phyloP scores from a whole-genome alignment of 495 filamentous ascomycete species.

The Lasiosphaeria ovina region DNA sequence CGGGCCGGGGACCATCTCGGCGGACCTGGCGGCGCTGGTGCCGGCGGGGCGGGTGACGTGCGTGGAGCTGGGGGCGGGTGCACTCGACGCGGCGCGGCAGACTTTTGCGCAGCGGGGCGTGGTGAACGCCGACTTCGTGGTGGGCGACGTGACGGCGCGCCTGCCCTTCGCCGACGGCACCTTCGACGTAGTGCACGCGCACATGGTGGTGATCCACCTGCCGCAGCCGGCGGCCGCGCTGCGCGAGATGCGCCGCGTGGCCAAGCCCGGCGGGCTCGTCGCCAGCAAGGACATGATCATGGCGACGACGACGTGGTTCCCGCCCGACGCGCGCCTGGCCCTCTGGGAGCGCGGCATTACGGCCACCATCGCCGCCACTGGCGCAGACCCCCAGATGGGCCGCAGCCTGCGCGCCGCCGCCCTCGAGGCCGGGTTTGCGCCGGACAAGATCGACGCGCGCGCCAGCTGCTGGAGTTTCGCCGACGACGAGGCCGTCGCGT shows the following conservation, averaged over 20 bases:
- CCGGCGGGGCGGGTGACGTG: neutral
- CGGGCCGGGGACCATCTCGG: slow-evolving; percentile 1
- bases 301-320: no score
- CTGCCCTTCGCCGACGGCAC: slow-evolving; percentile 44
- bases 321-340: no score
- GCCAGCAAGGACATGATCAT: slow-evolving; percentile 24
- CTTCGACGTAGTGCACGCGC: slow-evolving; percentile 57
- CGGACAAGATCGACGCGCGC: no score
- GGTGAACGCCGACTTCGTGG: neutral
- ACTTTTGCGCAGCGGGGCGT: neutral
- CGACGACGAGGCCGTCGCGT: no score
- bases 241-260: slow-evolving; percentile 28
- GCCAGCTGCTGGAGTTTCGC: no score
- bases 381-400: no score
- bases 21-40: neutral
- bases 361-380: no score
- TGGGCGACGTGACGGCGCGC: neutral
- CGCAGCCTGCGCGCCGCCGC: no score
- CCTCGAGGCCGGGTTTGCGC: no score
- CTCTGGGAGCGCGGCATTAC: no score
- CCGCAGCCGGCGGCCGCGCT: slow-evolving; percentile 19
- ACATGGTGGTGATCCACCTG: slow-evolving; percentile 56
- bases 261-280: slow-evolving; percentile 46
- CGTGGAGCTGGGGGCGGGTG: neutral
- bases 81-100: neutral